These are phyloP conservation scores for Trebouxia gelatinosa DNA, from an alignment of 163 green algal genomes.

Conservation along the genomic window DNA sequence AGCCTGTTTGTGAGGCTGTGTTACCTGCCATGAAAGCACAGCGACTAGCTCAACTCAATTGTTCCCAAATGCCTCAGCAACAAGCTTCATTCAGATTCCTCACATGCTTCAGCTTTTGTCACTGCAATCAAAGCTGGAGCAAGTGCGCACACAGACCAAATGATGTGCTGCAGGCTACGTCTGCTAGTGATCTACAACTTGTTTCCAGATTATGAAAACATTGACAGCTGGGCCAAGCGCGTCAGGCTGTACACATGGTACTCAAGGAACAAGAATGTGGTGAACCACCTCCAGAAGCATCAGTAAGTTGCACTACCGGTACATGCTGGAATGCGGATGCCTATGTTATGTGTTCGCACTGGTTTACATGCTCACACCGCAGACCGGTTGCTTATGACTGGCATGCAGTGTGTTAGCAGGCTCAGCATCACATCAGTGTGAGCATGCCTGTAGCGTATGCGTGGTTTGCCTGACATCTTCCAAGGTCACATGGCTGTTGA, in stretches of 20 bases:
- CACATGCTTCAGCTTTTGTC: too few species aligned
- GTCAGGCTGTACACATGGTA: constrained; percentile 25
- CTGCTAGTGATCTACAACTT: constrained; percentile 21
- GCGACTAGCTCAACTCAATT: too few species aligned
- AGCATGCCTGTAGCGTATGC: neutral
- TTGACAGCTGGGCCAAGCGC: constrained; percentile 26
- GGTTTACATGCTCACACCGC: too few species aligned
- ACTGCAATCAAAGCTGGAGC: too few species aligned
- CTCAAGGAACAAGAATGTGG: constrained; percentile 11
- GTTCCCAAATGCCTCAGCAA: too few species aligned
- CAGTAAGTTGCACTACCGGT: neutral
- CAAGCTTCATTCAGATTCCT: too few species aligned
- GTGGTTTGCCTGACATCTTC: neutral
- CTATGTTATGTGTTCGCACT: too few species aligned
- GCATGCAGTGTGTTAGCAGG: neutral
- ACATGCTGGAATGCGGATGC: too few species aligned
- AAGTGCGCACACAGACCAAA: too few species aligned
- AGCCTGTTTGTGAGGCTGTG: too few species aligned
- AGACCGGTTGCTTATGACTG: neutral
- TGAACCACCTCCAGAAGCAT: constrained; percentile 4
- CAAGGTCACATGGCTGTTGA: neutral
- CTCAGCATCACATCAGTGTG: neutral
- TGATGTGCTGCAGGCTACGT: neutral
- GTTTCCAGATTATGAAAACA: constrained; percentile 25
- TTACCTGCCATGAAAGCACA: too few species aligned